Evolutionary conservation across 345 rosid genomes (phyloP), one percentile per base, ranked within the genome.

Genomic region (Eucalyptus microcorys): DNA sequence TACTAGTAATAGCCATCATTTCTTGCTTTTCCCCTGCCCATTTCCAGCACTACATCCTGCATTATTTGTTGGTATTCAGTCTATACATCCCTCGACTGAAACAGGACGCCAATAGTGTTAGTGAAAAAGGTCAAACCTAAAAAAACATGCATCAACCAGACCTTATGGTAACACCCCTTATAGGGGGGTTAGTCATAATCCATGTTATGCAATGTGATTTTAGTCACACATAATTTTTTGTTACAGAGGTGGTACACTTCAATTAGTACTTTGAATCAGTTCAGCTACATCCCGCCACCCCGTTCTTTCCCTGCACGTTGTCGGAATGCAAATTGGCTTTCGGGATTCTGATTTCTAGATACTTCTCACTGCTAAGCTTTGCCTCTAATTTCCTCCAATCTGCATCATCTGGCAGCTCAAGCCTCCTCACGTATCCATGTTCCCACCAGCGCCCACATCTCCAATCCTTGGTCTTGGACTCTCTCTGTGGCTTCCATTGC

Each of bases 391-490:
- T 93, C 80, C 85, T 93, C 93, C 93, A 89, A n/a, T 96, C 97
- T 55, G 94, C 97, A 89, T 97, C 98, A 87, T 93, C 93, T 5
- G 97, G 98, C 43, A 97, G 93, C 95, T 96, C 99, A 79, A 97
- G 94, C 93, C 96, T 95, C 89, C 99, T 93, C 14, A 95, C 97
- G 47, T 87, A 96, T 34, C 99, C 99, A 88, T 91, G 86, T 85
- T 95, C 97, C 99, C 98, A 97, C 99, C 99, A 97, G 32, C 92
- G 91, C 49, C 94, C 95, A 87, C 92, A 94, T 90, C 96, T 95
- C 99, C 99, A 97, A 61, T 97, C 99, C 89, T 91, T 92, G 42
- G 91, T 52, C 90, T 91, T 94, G 4, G 87, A 26, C 88, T 90
- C 92, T 88, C 83, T 92, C 84, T 91, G 92, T 66, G 88, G 93